Evolutionary conservation across 228 moss, liverwort and hornwort species (phyloP), one percentile per base, ranked within the genome.

Genomic region (Sphagnum magellanicum): DNA sequence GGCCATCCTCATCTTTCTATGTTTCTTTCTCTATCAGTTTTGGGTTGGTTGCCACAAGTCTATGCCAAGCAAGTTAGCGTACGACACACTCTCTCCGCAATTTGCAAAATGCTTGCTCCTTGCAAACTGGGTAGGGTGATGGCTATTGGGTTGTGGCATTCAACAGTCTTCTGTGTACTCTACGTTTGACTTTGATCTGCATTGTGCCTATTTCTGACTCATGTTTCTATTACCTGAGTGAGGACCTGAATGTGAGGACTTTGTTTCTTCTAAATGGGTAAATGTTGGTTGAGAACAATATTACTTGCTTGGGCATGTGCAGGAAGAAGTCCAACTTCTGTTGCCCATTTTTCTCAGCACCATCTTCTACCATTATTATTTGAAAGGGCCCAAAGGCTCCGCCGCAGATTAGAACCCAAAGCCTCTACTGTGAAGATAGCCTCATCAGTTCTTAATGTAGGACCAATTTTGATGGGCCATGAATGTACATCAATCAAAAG

Each of bases 311-410:
- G 50, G 49, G 12, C 10, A 5, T 1, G 60, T 79, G 68, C 67
- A 86, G 74, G 74, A 70, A 74, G 77, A 50, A 97, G 91, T 78
- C 90, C 97, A 73, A 79, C 83, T 50, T 82, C 88, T 61, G 74
- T 91, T 5, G 83, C 90, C 65, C 91, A 93, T 70, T 97, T 91
- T 74, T 91, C 96, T 51, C 91, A 97, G 73, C 91, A 97, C 67
- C 84, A 87, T 61, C 90, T 93, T 51, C 61, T 88, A 51, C 90
- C 85, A 61, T 84, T 97, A 10, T 77, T 97, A 71, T 81, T 84
- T 47, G 78, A 88, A 72, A 86, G 68, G 74, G 90, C 91, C 60
- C 77, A 82, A 68, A 74, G 75, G 72, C 83, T 93, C 70, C 78
- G 83, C 10, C 64, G 62, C 70, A 70, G 32, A 32, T 32, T 32